phyloP scores from a whole-genome alignment of 208 protist genomes.

The Hexamita inflata region DNA sequence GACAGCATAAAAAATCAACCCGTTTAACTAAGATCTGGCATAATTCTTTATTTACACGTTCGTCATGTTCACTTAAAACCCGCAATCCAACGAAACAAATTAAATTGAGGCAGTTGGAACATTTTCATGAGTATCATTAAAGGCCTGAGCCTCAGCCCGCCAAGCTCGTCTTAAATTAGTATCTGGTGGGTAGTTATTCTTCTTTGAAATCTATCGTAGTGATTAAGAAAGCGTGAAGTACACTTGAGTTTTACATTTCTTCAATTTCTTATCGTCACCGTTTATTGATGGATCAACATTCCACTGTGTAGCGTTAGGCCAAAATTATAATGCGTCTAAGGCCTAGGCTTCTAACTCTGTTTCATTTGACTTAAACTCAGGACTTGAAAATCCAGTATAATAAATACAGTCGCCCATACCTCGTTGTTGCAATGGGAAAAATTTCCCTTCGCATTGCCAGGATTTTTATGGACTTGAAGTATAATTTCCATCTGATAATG shows the following conservation, averaged over 20 bases:
- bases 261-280: not conserved
- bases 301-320: not conserved
- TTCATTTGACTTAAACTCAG: not conserved
- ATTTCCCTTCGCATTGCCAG: not conserved
- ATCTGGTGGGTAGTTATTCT: too few relatives aligned
- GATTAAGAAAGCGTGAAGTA: too few relatives aligned
- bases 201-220: too few relatives aligned
- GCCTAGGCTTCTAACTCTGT: not conserved
- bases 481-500: not conserved
- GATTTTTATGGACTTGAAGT: not conserved
- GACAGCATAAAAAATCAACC: not conserved
- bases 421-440: not conserved
- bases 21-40: not conserved
- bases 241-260: not conserved
- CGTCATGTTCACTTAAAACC: not conserved
- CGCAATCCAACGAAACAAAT: too few relatives aligned
- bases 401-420: not conserved
- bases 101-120: too few relatives aligned
- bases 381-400: not conserved
- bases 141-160: too few relatives aligned
- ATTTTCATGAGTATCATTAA: too few relatives aligned
- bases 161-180: too few relatives aligned
- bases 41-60: not conserved
- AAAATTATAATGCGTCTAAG: not conserved
- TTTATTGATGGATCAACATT: not conserved